Evolutionary conservation across 1,139 yeast species (phyloP), one percentile per base, ranked within the genome.

Genomic region (Entelexis paramagnoliae): DNA sequence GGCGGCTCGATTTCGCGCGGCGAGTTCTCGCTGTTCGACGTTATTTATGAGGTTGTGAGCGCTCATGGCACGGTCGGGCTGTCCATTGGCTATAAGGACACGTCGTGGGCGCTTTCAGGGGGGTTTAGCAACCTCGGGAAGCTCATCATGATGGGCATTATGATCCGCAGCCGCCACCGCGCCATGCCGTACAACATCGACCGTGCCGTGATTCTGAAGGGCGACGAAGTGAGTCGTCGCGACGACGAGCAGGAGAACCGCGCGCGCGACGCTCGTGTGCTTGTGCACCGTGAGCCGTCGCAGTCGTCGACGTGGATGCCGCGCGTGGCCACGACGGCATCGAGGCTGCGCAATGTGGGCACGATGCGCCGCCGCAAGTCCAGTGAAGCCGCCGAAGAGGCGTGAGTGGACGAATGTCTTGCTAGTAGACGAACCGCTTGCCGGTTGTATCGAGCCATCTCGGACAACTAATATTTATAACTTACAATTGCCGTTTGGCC

Each of bases 11-110:
- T 91, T 38, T 44, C 55, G 2, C 33, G 49, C 2, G 51, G 50
- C 29, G 68, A 76, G 4, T 87, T 89, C 63, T 72, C 79, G 10
- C 77, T 86, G 17, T 91, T 89, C 66, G 72, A 79, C 10, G 72
- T 86, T 3, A 68, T 91, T 62, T 91, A 91, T 68, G 99, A 91
- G 65, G 80, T 88, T 55, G 84, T 87, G 5, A 83, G 95, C 61
- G 98, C 98, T 0, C 93, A 91, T 66, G 96, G 96, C 66, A 89
- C 96, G 0, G 97, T 89, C 45, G 98, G 98, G 0, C 68, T 89
- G 58, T 83, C 95, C 3, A 68, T 88, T 54, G 98, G 98, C 0
- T 88, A 79, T 59, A 84, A 94, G 0, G 71, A 70, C 45, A 71
- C 77, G 8, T 71, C 77, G 57, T 73, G 87, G 5, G 85, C 96